phyloP scores from a whole-genome alignment of 768 basidiomycete species.

The Chalciporus pseudorubinellus region DNA sequence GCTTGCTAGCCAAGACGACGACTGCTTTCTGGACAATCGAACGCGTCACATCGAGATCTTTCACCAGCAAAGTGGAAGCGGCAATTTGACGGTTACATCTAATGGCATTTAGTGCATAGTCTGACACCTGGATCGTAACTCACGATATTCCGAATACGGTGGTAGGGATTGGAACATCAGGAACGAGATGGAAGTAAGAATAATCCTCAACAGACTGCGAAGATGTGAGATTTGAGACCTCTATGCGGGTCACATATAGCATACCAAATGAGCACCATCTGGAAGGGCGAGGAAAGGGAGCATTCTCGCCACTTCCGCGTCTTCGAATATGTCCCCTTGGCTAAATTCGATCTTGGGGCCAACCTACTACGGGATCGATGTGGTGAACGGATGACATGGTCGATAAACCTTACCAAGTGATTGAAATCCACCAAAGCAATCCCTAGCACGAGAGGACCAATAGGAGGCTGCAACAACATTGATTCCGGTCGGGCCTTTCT shows the following conservation, averaged over 20 bases:
- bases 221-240: constrained; percentile 7
- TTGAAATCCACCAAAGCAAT: constrained; percentile 95
- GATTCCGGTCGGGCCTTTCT: constrained; percentile 80
- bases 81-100: constrained; percentile 96
- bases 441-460: constrained; percentile 68
- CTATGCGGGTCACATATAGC: background rate
- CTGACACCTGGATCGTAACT: constrained; percentile 5
- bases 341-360: constrained; percentile 90
- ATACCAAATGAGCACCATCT: constrained; percentile 92
- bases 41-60: constrained; percentile 84
- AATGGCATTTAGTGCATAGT: constrained; percentile 1
- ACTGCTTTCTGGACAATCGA: constrained; percentile 98
- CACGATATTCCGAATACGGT: constrained; percentile 97
- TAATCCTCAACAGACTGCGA: constrained; percentile 69
- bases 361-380: constrained; percentile 48
- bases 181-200: constrained; percentile 92
- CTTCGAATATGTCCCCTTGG: constrained; percentile 73
- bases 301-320: constrained; percentile 81
- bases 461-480: constrained; percentile 57
- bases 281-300: constrained; percentile 95
- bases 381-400: constrained; percentile 8
- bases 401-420: constrained; percentile 63
- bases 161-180: constrained; percentile 61
- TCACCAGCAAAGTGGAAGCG: constrained; percentile 71
- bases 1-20: constrained; percentile 87